Evolutionary conservation across 768 basidiomycete genomes (phyloP), one percentile per base, ranked within the genome.

Genomic region (Kwoniella bestiolae): DNA sequence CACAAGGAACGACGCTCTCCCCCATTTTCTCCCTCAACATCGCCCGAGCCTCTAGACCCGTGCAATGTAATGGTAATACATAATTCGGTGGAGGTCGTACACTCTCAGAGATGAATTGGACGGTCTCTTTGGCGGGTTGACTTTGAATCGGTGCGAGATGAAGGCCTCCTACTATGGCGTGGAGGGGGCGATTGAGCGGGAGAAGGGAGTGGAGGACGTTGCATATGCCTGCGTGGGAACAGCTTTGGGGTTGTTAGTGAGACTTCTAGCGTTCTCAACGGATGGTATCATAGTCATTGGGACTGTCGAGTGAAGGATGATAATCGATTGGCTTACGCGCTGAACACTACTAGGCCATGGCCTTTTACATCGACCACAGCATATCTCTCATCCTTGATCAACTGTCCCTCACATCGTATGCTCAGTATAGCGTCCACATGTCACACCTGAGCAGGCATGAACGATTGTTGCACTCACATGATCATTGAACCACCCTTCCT

Each of bases 331-430:
- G n/a, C 90, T 79, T 65, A 91, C 88, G 92, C 87, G 82, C 90
- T 91, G 80, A 94, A 91, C 60, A 93, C 84, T 25, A 92, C 85
- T 58, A 92, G 80, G 1, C 91, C 91, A 75, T 91, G 92, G 7
- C 89, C 91, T n/a, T 84, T 83, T 0, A 93, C 88, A 78, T 92
- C 90, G 26, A 92, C 81, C 0, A 83, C 88, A 52, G 86, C 87
- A 74, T 92, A 93, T 25, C 92, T 84, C 75, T 93, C 92, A 70
- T 92, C 91, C 87, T 89, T 87, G 68, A 93, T 87, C 53, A 88
- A 84, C 90, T 92, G n/a, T n/a, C n/a, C n/a, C n/a, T n/a, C n/a
- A n/a, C n/a, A 56, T 57, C 32, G 23, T 5, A 51, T 38, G 26
- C 3, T 44, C 2, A 57, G 23, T 31, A 12, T 5, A 29, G 32